Evolutionary conservation across 495 filamentous ascomycete genomes (phyloP).

Genomic region (Aspergillus indologenus): DNA sequence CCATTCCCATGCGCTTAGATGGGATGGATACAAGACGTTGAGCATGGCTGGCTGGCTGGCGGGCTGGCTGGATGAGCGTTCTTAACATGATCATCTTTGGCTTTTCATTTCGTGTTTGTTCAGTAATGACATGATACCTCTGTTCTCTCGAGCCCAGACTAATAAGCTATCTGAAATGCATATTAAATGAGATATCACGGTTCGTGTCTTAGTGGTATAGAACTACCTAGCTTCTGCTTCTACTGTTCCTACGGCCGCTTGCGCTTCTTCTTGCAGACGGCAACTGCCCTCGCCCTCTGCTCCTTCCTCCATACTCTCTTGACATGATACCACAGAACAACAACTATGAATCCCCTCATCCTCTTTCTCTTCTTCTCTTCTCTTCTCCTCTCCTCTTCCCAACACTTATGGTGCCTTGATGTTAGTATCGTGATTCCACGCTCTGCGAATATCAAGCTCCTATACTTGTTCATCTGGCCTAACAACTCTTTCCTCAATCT

Average conservation of each 20-base stretch:
- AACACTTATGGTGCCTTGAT: constrained; percentile 21
- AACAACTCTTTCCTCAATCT: constrained; percentile 4
- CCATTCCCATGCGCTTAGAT: too few species aligned
- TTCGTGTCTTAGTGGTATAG: too few species aligned
- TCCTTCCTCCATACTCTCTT: too few species aligned
- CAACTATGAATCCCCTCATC: not conserved
- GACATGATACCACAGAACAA: too few species aligned
- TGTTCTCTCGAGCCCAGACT: not conserved
- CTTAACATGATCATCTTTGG: not conserved
- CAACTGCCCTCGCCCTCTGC: too few species aligned
- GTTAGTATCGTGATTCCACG: constrained; percentile 20
- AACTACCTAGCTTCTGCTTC: too few species aligned
- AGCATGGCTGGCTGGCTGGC: too few species aligned
- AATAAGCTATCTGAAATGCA: too few species aligned
- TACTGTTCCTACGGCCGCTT: too few species aligned
- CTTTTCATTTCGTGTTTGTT: not conserved
- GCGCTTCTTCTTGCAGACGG: too few species aligned
- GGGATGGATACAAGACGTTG: too few species aligned
- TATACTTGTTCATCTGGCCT: constrained; percentile 10
- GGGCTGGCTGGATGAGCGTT: not conserved
- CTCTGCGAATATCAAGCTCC: constrained; percentile 12
- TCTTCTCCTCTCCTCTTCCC: constrained; percentile 4
- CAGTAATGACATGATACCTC: not conserved
- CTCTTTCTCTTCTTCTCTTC: constrained; percentile 10
- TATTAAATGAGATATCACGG: too few species aligned